Conservation (phyloP, 1,284 basidiomycete genomes). For the Vanrija humicola region DNA sequence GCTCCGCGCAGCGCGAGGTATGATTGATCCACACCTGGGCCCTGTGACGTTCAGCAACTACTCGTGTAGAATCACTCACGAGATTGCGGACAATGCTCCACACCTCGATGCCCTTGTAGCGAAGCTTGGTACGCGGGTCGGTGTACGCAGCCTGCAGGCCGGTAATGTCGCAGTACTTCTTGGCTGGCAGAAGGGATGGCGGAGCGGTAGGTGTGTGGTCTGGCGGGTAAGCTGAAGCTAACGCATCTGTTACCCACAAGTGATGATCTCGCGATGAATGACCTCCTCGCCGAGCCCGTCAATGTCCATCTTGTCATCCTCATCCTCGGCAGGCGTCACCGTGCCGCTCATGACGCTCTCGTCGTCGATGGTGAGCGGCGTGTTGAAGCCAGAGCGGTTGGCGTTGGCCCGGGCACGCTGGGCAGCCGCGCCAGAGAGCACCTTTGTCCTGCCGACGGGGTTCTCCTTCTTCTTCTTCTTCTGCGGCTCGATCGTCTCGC, state of each 20-base stretch:
- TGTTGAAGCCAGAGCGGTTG: conserved; percentile 14
- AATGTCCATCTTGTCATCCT: conserved; percentile 12
- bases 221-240: conserved; percentile 9
- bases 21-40: conserved; percentile 47
- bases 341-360: conserved; percentile 15
- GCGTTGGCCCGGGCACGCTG: conserved; percentile 3
- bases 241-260: conserved; percentile 33
- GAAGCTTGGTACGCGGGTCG: conserved; percentile 48
- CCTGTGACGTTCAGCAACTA: conserved; percentile 21
- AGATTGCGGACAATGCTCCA: conserved; percentile 47
- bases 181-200: conserved; percentile 47
- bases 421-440: conserved; percentile 2
- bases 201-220: conserved; percentile 48
- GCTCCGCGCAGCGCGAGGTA: conserved; percentile 45
- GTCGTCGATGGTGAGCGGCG: conserved; percentile 23
- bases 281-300: conserved; percentile 10
- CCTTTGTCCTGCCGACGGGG: conserved; percentile 12
- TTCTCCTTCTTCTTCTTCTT: conserved; percentile 42
- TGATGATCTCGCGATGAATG: conserved; percentile 36
- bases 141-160: conserved; percentile 51
- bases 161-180: conserved; percentile 55
- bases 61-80: conserved; percentile 23
- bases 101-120: conserved; percentile 49
- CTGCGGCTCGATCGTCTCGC: conserved; percentile 34
- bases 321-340: conserved; percentile 10